Evolutionary conservation across 2,329 filamentous ascomycete genomes (phyloP), one percentile per base, ranked within the genome.

Genomic region (Xylariaceae sp.): DNA sequence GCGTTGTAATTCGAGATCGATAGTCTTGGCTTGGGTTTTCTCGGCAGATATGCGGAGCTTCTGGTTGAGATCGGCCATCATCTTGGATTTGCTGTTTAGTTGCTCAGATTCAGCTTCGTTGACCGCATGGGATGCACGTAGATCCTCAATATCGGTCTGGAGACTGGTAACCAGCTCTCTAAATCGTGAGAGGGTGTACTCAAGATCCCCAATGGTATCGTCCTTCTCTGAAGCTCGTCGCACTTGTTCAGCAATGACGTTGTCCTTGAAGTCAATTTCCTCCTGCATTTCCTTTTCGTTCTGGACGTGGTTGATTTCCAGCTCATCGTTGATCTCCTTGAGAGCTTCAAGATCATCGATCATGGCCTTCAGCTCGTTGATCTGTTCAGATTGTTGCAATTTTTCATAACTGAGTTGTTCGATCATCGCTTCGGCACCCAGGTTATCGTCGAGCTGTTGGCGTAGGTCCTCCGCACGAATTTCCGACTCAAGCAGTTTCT

Each of bases 11-110:
- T 97, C 90, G 22, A 96, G 74, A 52, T 96, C 90, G 48, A 98
- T 95, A 0, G 89, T 89, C 69, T 95, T 97, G 57, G 88, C 83
- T 62, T 95, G 91, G 3, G 91, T 86, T 69, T 95, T 95, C 31
- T 89, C 79, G 9, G 89, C 89, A 11, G 89, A 94, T 42, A 87
- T 79, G 59, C 95, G 91, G 33, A 98, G 76, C 66, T 95, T 94
- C 76, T 91, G 79, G 64, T 97, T 97, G 34, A 98, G 76, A 57
- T 98, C 91, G 79, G 95, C 87, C 85, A 98, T 95, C 40, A 91
- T 89, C 48, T 89, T 81, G 34, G 91, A 95, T 48, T 89, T 85
- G 55, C 80, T 87, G 50, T 84, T 90, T 41, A 97, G 79, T 62
- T 97, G 89, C 61, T 90, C 89, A 1, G 91, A 89, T 62, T 97